phyloP scores from a whole-genome alignment of 768 basidiomycete species.

The Tricholoma sp. region DNA sequence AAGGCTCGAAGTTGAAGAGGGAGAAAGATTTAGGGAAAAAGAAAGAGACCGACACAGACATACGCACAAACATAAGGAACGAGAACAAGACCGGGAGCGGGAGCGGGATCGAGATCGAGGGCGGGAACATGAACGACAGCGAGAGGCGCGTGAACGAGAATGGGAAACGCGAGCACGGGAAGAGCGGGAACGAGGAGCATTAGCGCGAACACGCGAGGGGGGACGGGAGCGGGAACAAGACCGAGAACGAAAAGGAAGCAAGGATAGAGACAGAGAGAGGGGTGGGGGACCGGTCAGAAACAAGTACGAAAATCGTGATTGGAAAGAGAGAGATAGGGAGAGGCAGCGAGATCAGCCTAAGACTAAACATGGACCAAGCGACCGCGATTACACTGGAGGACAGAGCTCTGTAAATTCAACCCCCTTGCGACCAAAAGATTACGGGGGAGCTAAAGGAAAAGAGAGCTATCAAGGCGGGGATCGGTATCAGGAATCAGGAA shows the following conservation, averaged over 20 bases:
- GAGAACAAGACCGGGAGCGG: constrained; percentile 12
- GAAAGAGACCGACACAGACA: constrained; percentile 16
- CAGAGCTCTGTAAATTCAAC: background rate
- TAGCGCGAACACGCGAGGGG: constrained; percentile 7
- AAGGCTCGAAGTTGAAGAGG: constrained; percentile 1
- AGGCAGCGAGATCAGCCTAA: constrained; percentile 5
- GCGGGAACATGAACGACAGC: constrained; percentile 5
- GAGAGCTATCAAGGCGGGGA: background rate
- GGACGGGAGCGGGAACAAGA: constrained; percentile 11
- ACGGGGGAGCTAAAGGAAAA: background rate
- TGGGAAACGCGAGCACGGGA: too few relatives aligned
- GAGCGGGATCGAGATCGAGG: constrained; percentile 14
- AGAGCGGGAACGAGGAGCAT: constrained; percentile 7
- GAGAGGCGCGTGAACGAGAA: background rate
- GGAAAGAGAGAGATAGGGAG: background rate
- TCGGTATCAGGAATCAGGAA: background rate
- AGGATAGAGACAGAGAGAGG: constrained; percentile 22
- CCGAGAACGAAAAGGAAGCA: constrained; percentile 19
- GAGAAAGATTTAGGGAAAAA: constrained; percentile 13
- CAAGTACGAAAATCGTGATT: constrained; percentile 11
- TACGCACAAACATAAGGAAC: constrained; percentile 9
- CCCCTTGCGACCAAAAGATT: background rate
- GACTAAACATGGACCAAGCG: constrained; percentile 3
- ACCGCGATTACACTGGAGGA: constrained; percentile 7
- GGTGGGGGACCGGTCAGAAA: constrained; percentile 15